A percentile compares a stretch with the other conserved stretches of the same genome.
phyloP scores from a whole-genome alignment of 768 basidiomycete genomes.

The Kwoniella heveanensis region DNA sequence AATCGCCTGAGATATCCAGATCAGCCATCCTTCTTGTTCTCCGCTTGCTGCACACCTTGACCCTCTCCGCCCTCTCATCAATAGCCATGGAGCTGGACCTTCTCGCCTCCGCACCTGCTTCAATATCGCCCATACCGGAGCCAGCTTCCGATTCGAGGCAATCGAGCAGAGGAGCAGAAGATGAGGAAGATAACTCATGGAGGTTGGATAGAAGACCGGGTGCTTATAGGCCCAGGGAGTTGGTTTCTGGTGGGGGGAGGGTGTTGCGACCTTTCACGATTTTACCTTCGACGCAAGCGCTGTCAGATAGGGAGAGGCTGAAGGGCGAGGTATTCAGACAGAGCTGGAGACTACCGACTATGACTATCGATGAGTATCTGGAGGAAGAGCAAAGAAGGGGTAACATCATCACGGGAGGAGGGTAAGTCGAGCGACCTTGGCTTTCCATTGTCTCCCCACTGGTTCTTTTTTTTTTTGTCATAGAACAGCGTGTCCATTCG shows the following conservation, averaged over 20 bases:
- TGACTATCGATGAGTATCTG: conserved; percentile 94
- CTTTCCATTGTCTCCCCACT: neutral
- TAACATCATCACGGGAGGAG: conserved; percentile 83
- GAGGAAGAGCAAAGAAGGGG: conserved; percentile 80
- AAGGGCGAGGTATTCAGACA: conserved; percentile 82
- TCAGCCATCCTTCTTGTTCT: conserved; percentile 71
- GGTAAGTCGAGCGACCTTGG: conserved; percentile 61
- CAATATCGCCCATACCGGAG: conserved; percentile 40
- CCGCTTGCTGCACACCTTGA: conserved; percentile 70
- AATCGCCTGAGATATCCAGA: conserved; percentile 16
- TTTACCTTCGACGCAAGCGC: conserved; percentile 66
- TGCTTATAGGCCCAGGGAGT: conserved; percentile 53
- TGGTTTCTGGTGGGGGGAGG: conserved; percentile 76
- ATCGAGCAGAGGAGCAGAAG: conserved; percentile 6
- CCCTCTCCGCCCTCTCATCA: conserved; percentile 68
- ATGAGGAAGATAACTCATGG: conserved; percentile 66
- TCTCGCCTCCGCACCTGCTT: conserved; percentile 56
- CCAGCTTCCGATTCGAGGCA: conserved; percentile 15
- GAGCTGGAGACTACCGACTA: conserved; percentile 81
- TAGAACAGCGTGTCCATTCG: neutral
- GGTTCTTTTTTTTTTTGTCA: neutral
- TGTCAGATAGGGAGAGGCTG: conserved; percentile 68
- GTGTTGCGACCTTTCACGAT: conserved; percentile 92
- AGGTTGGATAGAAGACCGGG: conserved; percentile 65
- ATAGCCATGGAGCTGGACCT: conserved; percentile 73